Percentiles rank a stretch among this genome's conserved stretches.
Evolutionary conservation across 2,329 filamentous ascomycete species (phyloP).

Genomic region (Magnaporthiopsis rhizophila): DNA sequence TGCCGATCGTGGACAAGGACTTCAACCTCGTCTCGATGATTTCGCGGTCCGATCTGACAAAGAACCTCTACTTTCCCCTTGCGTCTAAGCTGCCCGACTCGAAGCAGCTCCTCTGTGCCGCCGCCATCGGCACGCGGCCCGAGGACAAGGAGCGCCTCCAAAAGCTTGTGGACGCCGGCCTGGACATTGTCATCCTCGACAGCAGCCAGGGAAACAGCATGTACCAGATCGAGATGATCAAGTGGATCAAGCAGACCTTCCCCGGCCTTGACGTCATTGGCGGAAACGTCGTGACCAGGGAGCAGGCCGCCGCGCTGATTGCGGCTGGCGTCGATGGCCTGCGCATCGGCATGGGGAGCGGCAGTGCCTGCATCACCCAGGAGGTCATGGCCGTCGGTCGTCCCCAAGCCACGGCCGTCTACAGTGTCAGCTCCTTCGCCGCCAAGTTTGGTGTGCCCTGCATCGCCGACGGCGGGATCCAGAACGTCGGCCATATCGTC

Average conservation of each 20-base stretch:
- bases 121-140: constrained; percentile 88
- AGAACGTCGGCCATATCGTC: constrained; percentile 98
- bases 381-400: constrained; percentile 99
- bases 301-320: constrained; percentile 89
- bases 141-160: constrained; percentile 83
- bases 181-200: constrained; percentile 93
- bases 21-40: constrained; percentile 88
- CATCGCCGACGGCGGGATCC: constrained; percentile 95
- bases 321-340: constrained; percentile 92
- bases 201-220: constrained; percentile 97
- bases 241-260: constrained; percentile 84
- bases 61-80: constrained; percentile 95
- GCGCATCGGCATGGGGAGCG: constrained; percentile 97
- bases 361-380: constrained; percentile 96
- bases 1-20: constrained; percentile 78
- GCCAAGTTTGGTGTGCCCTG: constrained; percentile 92
- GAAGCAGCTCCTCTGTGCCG: constrained; percentile 94
- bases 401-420: constrained; percentile 89
- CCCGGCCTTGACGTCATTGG: constrained; percentile 88
- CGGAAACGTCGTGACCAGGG: constrained; percentile 95
- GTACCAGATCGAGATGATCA: constrained; percentile 98
- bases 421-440: constrained; percentile 82
- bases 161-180: constrained; percentile 85
- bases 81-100: constrained; percentile 94
- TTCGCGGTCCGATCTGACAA: constrained; percentile 91